These are phyloP conservation scores for Yamadazyma triangularis DNA, from an alignment of 1,139 yeast species.

Conservation along the genomic window DNA sequence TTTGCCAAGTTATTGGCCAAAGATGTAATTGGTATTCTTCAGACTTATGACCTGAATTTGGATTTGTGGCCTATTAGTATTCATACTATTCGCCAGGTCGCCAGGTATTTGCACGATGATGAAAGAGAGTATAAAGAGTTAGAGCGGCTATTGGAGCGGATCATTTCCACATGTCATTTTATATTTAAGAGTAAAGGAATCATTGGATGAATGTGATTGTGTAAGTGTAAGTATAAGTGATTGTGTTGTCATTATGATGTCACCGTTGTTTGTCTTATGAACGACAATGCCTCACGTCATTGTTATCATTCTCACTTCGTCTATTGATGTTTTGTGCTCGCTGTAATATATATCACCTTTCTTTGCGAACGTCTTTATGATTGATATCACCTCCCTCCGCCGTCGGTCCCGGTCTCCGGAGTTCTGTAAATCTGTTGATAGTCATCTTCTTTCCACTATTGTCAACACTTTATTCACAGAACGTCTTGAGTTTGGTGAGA, in stretches of 20 bases:
- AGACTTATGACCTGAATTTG: slow-evolving; percentile 30
- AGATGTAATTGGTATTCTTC: slow-evolving; percentile 35
- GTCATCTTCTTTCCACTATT: no score
- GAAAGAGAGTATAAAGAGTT: slow-evolving; percentile 22
- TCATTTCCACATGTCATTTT: slow-evolving; percentile 23
- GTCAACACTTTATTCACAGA: no score
- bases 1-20: slow-evolving; percentile 27
- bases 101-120: slow-evolving; percentile 25
- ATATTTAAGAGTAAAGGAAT: slow-evolving; percentile 14
- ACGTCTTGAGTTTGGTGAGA: slow-evolving; percentile 9
- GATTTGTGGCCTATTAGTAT: slow-evolving; percentile 34
- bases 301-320: no score
- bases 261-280: no score
- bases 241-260: no score
- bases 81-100: slow-evolving; percentile 29
- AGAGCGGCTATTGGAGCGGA: slow-evolving; percentile 22
- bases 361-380: no score
- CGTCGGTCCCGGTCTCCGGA: no score
- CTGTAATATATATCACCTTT: no score
- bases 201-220: slow-evolving; percentile 8
- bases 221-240: neutral
- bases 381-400: no score
- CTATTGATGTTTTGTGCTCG: no score
- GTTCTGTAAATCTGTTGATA: no score
- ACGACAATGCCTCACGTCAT: no score